A percentile compares a stretch with the other conserved stretches of the same genome.
Conservation (phyloP, 192 early-diverging fungal genomes). For the Diversispora eburnea region DNA sequence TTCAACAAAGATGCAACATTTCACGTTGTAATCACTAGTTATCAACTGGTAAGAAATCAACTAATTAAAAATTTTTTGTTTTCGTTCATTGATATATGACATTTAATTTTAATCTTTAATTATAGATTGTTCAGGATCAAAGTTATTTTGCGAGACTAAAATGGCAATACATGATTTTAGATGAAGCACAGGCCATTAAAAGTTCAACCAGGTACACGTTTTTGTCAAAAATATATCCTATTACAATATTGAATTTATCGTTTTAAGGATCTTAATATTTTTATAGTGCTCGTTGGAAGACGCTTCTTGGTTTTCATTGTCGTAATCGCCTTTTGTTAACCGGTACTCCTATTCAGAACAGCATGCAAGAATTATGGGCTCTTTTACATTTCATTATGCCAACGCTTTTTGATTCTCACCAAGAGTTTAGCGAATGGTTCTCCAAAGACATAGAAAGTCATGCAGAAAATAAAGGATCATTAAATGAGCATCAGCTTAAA, state of each 20-base stretch:
- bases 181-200: slow-evolving; percentile 95
- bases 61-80: neutral
- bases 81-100: neutral
- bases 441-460: slow-evolving; percentile 88
- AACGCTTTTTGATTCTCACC: slow-evolving; percentile 86
- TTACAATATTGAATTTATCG: neutral
- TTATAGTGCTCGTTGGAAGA: slow-evolving; percentile 78
- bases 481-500: slow-evolving; percentile 82
- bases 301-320: slow-evolving; percentile 76
- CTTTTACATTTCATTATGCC: slow-evolving; percentile 96
- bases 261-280: neutral
- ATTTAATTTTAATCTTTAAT: neutral
- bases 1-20: slow-evolving; percentile 75
- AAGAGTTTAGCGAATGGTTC: slow-evolving; percentile 94
- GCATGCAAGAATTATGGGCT: slow-evolving; percentile 93
- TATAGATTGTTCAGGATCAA: slow-evolving; percentile 68
- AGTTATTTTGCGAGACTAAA: slow-evolving; percentile 76
- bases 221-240: neutral
- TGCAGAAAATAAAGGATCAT: slow-evolving; percentile 73
- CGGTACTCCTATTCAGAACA: slow-evolving; percentile 92
- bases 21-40: slow-evolving; percentile 87
- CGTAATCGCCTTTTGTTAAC: slow-evolving; percentile 83
- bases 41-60: slow-evolving; percentile 60
- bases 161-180: slow-evolving; percentile 96
- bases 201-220: slow-evolving; percentile 54